These are phyloP conservation scores for Epithemia pelagica DNA, from an alignment of 108 stramenopile genomes.

Conservation along the genomic window DNA sequence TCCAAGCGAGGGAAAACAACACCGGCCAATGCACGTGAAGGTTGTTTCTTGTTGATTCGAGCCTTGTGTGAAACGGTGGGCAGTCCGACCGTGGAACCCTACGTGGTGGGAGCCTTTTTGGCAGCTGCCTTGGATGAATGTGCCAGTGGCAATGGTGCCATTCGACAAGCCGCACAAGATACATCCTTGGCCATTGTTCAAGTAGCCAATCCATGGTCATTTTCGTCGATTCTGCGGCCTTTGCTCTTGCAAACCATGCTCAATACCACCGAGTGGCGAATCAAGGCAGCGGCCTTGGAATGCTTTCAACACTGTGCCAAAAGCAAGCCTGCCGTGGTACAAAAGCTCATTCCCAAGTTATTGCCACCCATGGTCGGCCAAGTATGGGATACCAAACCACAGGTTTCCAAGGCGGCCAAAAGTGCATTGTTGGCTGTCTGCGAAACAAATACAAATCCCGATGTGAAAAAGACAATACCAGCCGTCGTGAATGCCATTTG, in stretches of 20 bases:
- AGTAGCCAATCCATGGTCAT: conserved; percentile 61
- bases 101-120: conserved; percentile 66
- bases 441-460: conserved; percentile 76
- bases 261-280: conserved; percentile 77
- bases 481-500: conserved; percentile 87
- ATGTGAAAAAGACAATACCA: conserved; percentile 80
- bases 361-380: conserved; percentile 77
- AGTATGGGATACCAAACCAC: conserved; percentile 93
- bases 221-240: conserved; percentile 58
- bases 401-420: conserved; percentile 86
- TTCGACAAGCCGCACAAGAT: conserved; percentile 82
- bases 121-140: conserved; percentile 81
- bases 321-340: conserved; percentile 50
- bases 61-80: conserved; percentile 75
- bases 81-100: conserved; percentile 59
- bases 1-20: conserved; percentile 65
- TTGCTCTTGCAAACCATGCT: conserved; percentile 57
- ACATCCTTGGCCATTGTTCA: conserved; percentile 48
- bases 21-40: conserved; percentile 78
- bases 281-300: conserved; percentile 70
- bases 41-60: conserved; percentile 62
- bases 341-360: conserved; percentile 69
- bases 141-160: conserved; percentile 46
- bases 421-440: conserved; percentile 69
- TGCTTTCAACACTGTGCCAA: conserved; percentile 59